Base-by-base conservation (phyloP, 345 rosid species). In the Pseudoturritis turrita region DNA sequence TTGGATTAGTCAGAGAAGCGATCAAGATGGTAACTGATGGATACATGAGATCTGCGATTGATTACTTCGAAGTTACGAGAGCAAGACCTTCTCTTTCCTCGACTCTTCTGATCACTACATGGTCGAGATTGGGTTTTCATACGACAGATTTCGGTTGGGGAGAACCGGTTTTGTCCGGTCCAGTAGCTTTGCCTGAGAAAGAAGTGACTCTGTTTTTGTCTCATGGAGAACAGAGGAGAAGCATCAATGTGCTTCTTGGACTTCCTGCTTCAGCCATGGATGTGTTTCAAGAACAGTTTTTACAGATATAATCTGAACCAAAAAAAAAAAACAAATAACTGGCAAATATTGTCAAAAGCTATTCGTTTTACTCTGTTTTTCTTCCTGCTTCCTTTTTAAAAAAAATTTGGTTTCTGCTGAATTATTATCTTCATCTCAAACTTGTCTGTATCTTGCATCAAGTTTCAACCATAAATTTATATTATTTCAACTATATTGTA, bases 81-180 rank as follows among this genome's bases (percentile, higher is more conserved):
- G 79, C 86, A 3, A 85, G 92, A 84, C 98, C 98, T 28, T 90
- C 98, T 12, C 77, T 93, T 69, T 77, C 91, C 6, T 87, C 96
- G 13, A 93, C 96, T 36, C 92, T 93, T 41, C 19, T 93, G 72
- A 90, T 93, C 56, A 93, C 98, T 0, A 88, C 96, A 18, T 90
- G 98, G 98, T 88, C 96, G 0, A 86, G 92, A 80, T 74, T 93
- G 52, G 77, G 93, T 28, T 90, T 93, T 41, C 86, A 93, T 68
- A 83, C 85, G 0, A 86, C 96, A 1, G 94, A 93, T 51, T 93
- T 93, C 50, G 98, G 98, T 11, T 93, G 98, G 97, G 98, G 96
- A 39, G 89, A 87, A 81, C 94, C 98, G 9, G 67, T 84, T 55
- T 58, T 88, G 36, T 88, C 96, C 0, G 96, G 94, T 10, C 97